A percentile compares a stretch with the other conserved stretches of the same genome.
phyloP scores from a whole-genome alignment of 1,139 yeast genomes.

The Hyphopichia fennica region DNA sequence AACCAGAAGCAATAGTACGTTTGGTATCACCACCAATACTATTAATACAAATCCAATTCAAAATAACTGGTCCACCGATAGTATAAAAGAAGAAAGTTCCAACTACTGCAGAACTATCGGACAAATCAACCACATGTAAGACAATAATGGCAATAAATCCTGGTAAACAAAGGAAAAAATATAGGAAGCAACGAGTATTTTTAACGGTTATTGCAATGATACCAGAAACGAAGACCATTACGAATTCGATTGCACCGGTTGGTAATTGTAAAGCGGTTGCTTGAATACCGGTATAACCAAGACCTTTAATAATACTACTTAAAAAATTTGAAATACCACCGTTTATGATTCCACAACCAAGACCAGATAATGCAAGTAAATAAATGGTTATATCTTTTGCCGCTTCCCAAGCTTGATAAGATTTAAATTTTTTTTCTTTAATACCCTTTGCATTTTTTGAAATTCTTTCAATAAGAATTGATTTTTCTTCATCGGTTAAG shows the following conservation, averaged over 20 bases:
- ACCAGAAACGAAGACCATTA: slow-evolving; percentile 22
- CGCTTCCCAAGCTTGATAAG: slow-evolving; percentile 23
- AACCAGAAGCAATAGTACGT: slow-evolving; percentile 21
- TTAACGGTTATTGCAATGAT: slow-evolving; percentile 18
- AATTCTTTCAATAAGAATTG: slow-evolving; percentile 21
- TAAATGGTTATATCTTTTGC: slow-evolving; percentile 26
- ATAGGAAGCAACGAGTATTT: slow-evolving; percentile 18
- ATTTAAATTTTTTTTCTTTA: slow-evolving; percentile 19
- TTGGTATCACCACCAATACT: slow-evolving; percentile 29
- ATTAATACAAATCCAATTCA: slow-evolving; percentile 27
- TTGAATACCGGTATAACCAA: slow-evolving; percentile 23
- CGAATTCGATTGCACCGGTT: slow-evolving; percentile 30
- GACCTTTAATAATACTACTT: slow-evolving; percentile 26
- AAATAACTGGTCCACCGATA: slow-evolving; percentile 32
- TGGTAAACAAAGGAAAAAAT: slow-evolving; percentile 18
- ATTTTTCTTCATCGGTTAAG: slow-evolving; percentile 36
- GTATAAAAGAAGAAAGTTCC: slow-evolving; percentile 36
- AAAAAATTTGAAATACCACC: slow-evolving; percentile 30
- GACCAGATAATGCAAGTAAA: slow-evolving; percentile 24
- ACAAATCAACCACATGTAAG: slow-evolving; percentile 15
- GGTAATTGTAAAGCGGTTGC: slow-evolving; percentile 30
- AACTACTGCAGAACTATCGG: slow-evolving; percentile 22
- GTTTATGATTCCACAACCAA: slow-evolving; percentile 26
- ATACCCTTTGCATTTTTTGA: slow-evolving; percentile 27
- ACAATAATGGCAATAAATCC: slow-evolving; percentile 22